Base-by-base conservation (phyloP, 2,329 filamentous ascomycete genomes). In the Stromatinia cepivora region DNA sequence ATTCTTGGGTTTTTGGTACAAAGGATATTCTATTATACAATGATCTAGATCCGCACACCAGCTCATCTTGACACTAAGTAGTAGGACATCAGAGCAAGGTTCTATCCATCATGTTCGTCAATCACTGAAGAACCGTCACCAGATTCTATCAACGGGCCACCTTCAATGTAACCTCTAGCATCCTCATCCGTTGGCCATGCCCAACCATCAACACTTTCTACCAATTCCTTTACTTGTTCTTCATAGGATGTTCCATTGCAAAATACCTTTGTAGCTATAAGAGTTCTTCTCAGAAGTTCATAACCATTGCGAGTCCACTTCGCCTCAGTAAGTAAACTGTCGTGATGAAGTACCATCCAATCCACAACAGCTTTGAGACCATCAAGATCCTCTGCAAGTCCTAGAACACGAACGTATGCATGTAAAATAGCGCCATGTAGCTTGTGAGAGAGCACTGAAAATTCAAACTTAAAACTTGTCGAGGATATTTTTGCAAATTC, bases 391-490 rank as follows among this genome's bases (percentile, higher is more conserved):
- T 84, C 84, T n/a, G 88, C 78, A 66, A 85, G 83, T 0, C 86
- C 90, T 31, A 93, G 80, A 1, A 86, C 83, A 59, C 88, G 84
- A 77, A 93, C 83, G 76, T 91, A 90, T 2, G 82, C 80, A 73
- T 90, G 86, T 1, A 87, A 76, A 50, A 83, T 78, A 28, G 79
- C 79, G 9, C 84, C 83, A 13, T 78, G 77, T 15, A 88, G 80
- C 17, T 81, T 77, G 50, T 81, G 79, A 10, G 83, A 78, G 2
- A 85, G 77, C 10, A 70, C 65, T 63, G 78, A 70, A 3, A 79
- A 70, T 20, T 65, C 50, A 25, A 52, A 57, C 57, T 8, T 50
- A 58, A 28, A 70, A 46, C 17, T 66, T 62, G 25, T 39, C 65
- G 34, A 69, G 25, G 78, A 69, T 2, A 80, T 68, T 52, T 72